Conservation (phyloP, 202 grass and related monocot genomes). For the Carex arenaria region DNA sequence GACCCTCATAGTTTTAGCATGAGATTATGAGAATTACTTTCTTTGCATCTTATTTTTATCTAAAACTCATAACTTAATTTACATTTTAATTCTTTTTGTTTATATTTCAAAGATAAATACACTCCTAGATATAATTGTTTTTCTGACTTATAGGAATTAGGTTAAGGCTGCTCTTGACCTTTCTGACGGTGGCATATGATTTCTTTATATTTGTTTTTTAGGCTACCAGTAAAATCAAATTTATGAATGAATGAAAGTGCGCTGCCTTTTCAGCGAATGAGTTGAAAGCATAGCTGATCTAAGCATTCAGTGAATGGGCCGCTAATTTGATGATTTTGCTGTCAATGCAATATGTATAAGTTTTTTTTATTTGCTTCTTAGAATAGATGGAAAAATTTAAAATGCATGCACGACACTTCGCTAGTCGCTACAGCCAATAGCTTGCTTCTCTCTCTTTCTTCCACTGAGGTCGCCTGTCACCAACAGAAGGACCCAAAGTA, state of each 20-base stretch:
- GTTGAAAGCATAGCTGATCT: too few species aligned
- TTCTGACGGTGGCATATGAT: neutral
- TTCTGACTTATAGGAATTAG: neutral
- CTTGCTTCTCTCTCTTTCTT: neutral
- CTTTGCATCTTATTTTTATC: neutral
- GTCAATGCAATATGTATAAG: too few species aligned
- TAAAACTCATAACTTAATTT: neutral
- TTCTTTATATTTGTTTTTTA: too few species aligned
- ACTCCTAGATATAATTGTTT: neutral
- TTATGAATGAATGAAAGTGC: too few species aligned
- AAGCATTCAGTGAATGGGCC: too few species aligned
- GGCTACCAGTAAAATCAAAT: too few species aligned
- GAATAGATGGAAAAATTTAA: constrained; percentile 3
- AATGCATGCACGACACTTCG: constrained; percentile 37
- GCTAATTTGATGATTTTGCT: too few species aligned
- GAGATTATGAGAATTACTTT: too few species aligned
- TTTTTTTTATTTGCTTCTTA: too few species aligned
- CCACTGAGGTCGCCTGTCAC: neutral
- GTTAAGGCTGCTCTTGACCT: neutral
- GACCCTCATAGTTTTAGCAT: too few species aligned
- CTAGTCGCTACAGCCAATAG: constrained; percentile 20
- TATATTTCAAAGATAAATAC: too few species aligned
- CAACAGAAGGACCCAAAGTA: constrained; percentile 5
- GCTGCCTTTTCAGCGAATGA: too few species aligned
- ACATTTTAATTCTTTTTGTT: neutral